Evolutionary conservation across 1,284 basidiomycete species (phyloP).

Genomic region (Ceratobasidium sp.): DNA sequence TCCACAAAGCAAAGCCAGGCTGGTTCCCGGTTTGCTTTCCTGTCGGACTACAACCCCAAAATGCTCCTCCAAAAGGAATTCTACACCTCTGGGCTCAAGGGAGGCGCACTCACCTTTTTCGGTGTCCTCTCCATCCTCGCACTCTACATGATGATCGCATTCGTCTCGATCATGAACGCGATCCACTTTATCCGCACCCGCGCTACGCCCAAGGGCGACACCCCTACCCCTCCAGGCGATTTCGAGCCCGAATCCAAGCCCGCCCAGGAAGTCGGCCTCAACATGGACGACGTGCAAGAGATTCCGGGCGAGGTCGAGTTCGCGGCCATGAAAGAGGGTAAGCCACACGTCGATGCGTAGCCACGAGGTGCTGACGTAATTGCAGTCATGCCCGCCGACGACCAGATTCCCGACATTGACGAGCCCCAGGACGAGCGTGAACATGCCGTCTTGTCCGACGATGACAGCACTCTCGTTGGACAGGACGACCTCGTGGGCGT

Average conservation of each 20-base stretch:
- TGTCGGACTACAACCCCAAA: slow-evolving; percentile 20
- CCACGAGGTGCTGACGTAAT: neutral
- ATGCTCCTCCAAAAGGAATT: slow-evolving; percentile 10
- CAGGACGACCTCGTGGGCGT: slow-evolving; percentile 3
- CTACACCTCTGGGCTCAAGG: slow-evolving; percentile 2
- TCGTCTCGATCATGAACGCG: slow-evolving; percentile 2
- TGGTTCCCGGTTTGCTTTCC: slow-evolving; percentile 17
- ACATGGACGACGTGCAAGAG: slow-evolving; percentile 24
- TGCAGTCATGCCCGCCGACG: no score
- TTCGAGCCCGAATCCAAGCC: slow-evolving; percentile 7
- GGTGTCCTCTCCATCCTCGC: slow-evolving; percentile 12
- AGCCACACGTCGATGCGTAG: neutral
- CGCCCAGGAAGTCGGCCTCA: neutral
- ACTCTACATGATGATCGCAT: slow-evolving; percentile 21
- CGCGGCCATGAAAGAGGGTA: slow-evolving; percentile 20
- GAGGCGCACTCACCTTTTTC: slow-evolving; percentile 2
- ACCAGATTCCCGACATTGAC: no score
- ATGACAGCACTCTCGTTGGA: neutral
- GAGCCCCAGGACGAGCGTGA: slow-evolving; percentile 14
- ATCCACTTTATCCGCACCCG: slow-evolving; percentile 1
- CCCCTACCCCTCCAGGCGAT: slow-evolving; percentile 8
- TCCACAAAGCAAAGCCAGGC: neutral
- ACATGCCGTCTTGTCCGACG: slow-evolving; percentile 6
- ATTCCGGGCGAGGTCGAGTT: slow-evolving; percentile 26
- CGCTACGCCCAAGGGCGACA: slow-evolving; percentile 2